These are phyloP conservation scores for Flaveria trinervia DNA, from an alignment of 129 eudicot species.

Conservation along the genomic window DNA sequence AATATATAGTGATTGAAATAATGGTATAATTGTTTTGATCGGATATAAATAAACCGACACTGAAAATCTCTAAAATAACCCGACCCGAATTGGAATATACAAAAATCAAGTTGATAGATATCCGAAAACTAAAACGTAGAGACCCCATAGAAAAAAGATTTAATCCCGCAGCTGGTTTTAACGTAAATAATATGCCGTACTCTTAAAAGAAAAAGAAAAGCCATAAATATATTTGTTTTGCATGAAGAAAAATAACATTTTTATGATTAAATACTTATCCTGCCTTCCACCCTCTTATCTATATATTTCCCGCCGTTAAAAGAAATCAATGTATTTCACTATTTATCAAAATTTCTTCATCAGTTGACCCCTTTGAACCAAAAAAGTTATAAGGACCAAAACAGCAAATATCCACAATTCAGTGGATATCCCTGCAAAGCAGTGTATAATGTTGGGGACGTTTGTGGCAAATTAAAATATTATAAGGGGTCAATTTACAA, in stretches of 20 bases:
- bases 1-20: too few species aligned
- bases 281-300: background rate
- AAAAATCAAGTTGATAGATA: too few species aligned
- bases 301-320: background rate
- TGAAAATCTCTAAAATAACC: too few species aligned
- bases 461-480: slow-evolving; percentile 9
- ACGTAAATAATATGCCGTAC: background rate
- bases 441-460: background rate
- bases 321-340: too few species aligned
- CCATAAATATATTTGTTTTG: background rate
- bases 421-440: background rate
- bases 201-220: background rate
- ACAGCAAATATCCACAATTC: background rate
- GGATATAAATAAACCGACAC: too few species aligned
- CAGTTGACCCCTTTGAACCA: background rate
- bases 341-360: too few species aligned
- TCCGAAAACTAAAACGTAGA: too few species aligned
- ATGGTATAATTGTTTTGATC: too few species aligned
- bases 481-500: slow-evolving; percentile 6
- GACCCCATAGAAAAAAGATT: too few species aligned
- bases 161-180: too few species aligned
- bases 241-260: background rate
- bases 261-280: background rate
- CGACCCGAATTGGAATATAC: too few species aligned
- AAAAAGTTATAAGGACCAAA: slow-evolving; percentile 8